phyloP scores from a whole-genome alignment of 2,329 filamentous ascomycete genomes.

The Zasmidium angulare region DNA sequence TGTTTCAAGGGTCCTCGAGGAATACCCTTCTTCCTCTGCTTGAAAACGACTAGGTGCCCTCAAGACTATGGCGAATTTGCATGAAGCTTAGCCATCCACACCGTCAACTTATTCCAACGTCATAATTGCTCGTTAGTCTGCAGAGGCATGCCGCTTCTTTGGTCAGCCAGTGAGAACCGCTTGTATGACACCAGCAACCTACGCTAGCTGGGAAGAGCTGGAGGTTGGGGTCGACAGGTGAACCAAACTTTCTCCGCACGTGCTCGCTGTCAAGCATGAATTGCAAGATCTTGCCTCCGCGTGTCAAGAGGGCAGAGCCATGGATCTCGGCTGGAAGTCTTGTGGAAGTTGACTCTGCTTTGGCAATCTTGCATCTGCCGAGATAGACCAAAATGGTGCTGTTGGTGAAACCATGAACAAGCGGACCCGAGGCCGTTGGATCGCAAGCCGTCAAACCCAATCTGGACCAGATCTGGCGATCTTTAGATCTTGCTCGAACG shows the following conservation, averaged over 20 bases:
- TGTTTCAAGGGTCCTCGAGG: no score
- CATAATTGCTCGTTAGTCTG: background rate
- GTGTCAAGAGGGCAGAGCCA: background rate
- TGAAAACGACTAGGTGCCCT: no score
- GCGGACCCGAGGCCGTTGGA: background rate
- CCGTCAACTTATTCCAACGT: background rate
- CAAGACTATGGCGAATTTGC: no score
- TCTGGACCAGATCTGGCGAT: background rate
- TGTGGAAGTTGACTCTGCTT: no score
- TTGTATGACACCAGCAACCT: background rate
- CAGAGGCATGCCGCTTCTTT: background rate
- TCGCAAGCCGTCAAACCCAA: background rate
- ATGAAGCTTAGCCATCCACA: background rate
- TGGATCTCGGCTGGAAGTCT: no score
- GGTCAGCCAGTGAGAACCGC: background rate
- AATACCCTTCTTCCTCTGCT: background rate
- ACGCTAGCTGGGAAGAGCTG: background rate
- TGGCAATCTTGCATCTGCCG: no score
- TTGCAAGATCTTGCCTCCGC: background rate
- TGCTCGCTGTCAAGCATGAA: background rate
- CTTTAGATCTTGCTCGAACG: background rate
- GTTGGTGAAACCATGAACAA: background rate
- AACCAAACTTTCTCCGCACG: constrained; percentile 2
- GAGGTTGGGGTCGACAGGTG: background rate
- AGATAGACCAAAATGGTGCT: no score